Evolutionary conservation across 495 filamentous ascomycete species (phyloP).

Genomic region (Lophiotrema nucula): DNA sequence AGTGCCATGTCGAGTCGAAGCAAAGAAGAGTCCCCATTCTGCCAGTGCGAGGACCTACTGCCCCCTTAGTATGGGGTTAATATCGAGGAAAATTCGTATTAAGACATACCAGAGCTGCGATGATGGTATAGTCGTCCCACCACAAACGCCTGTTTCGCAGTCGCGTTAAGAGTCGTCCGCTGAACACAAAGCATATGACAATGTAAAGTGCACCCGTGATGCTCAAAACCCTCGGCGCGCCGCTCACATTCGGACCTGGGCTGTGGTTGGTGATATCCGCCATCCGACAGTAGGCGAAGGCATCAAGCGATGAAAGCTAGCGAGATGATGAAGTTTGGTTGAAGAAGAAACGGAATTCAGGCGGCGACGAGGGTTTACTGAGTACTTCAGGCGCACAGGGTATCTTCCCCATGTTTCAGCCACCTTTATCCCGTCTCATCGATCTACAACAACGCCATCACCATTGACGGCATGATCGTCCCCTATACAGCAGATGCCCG

Average conservation of each 20-base stretch:
- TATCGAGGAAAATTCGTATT: neutral
- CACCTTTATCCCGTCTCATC: too few relatives aligned
- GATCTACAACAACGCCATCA: too few relatives aligned
- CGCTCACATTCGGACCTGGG: slow-evolving; percentile 11
- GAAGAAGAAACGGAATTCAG: too few relatives aligned
- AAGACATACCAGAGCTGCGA: slow-evolving; percentile 7
- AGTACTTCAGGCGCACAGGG: too few relatives aligned
- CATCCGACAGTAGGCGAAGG: neutral
- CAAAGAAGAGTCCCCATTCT: slow-evolving; percentile 25
- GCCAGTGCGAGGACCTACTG: slow-evolving; percentile 8
- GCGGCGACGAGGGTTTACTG: too few relatives aligned
- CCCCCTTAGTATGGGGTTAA: too few relatives aligned
- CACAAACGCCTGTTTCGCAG: slow-evolving; percentile 8
- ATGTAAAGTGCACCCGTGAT: slow-evolving; percentile 20
- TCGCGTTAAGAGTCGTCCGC: slow-evolving; percentile 17
- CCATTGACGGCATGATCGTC: too few relatives aligned
- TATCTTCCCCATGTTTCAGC: too few relatives aligned
- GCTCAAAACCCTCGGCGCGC: slow-evolving; percentile 16
- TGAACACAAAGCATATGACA: slow-evolving; percentile 6
- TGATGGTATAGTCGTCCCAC: slow-evolving; percentile 31
- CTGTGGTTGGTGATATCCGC: slow-evolving; percentile 1
- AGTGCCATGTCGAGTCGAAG: slow-evolving; percentile 29
- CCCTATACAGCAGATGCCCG: too few relatives aligned
- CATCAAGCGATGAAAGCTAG: neutral
- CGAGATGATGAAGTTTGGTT: too few relatives aligned